Conservation (phyloP, 2,329 filamentous ascomycete species). For the Hypoxylon sp. region DNA sequence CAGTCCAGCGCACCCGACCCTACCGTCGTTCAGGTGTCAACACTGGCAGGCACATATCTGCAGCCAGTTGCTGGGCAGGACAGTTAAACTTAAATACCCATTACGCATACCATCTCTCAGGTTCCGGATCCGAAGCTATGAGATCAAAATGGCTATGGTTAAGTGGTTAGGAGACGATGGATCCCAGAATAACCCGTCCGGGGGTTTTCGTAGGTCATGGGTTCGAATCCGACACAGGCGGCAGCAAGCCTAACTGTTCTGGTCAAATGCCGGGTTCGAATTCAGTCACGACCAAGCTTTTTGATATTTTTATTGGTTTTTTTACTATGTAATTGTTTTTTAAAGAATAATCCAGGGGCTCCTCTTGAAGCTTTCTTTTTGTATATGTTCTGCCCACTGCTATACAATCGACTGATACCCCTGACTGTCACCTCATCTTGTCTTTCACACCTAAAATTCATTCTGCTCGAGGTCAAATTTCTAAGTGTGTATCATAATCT, state of each 20-base stretch:
- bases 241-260: not conserved
- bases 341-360: no score
- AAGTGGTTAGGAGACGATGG: not conserved
- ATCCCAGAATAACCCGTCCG: not conserved
- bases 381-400: no score
- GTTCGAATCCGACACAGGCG: not conserved
- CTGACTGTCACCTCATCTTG: not conserved
- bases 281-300: not conserved
- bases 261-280: not conserved
- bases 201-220: slow-evolving; percentile 1
- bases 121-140: not conserved
- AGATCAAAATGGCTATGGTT: not conserved
- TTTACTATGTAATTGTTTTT: not conserved
- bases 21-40: not conserved
- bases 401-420: not conserved
- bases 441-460: not conserved
- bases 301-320: not conserved
- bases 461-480: no score
- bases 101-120: not conserved
- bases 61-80: not conserved
- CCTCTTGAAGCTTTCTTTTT: not conserved
- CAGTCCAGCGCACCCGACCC: not conserved
- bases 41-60: not conserved
- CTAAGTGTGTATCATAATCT: not conserved
- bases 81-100: not conserved